Evolutionary conservation across 805 yeast species (phyloP), one percentile per base, ranked within the genome.

Genomic region (Wickerhamiella qilinensis): DNA sequence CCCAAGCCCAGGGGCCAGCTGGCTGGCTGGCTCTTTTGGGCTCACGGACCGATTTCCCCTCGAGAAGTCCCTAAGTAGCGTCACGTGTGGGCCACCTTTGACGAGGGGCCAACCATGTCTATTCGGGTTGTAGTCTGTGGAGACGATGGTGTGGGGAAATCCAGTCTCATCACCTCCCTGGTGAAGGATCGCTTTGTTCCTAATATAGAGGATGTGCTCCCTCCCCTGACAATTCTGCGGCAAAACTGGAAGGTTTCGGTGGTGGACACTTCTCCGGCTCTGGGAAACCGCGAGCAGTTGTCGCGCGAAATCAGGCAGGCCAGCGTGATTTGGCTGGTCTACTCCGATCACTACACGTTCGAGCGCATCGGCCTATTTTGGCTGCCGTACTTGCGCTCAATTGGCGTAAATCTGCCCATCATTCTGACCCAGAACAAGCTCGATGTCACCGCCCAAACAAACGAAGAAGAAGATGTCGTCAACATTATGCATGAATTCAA

Each of bases 391-490:
- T 78, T 91, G 50, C 67, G 99, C 44, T 82, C 94, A 0, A 66
- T 84, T 69, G 99, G 98, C 3, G 84, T 88, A 41, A 91, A 91
- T 52, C 45, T 88, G 12, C 98, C 99, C 0, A 77, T 91, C n/a
- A 83, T 91, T 1, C 61, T 91, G 2, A 79, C 93, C 57, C 85
- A 86, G 39, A 91, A 85, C 57, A 85, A 83, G 50, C 67, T 76
- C 16, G 93, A 81, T 40, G 45, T 55, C 15, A 38, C 30, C 21
- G 28, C 25, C 3, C 38, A 32, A 12, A 44, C 33, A 18, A 38
- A 29, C n/a, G 31, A 68, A 73, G 49, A 46, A 28, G 94, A 85
- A 36, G 96, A 91, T 50, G 77, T 86, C 59, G 67, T 83, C 4
- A 93, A 94, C 0, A 63, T 88, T 28, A 62, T 86, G 53, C 75